Percentiles rank a stretch among this genome's conserved stretches.
Evolutionary conservation across 129 eudicot species (phyloP).

Genomic region (Glebionis coronaria): DNA sequence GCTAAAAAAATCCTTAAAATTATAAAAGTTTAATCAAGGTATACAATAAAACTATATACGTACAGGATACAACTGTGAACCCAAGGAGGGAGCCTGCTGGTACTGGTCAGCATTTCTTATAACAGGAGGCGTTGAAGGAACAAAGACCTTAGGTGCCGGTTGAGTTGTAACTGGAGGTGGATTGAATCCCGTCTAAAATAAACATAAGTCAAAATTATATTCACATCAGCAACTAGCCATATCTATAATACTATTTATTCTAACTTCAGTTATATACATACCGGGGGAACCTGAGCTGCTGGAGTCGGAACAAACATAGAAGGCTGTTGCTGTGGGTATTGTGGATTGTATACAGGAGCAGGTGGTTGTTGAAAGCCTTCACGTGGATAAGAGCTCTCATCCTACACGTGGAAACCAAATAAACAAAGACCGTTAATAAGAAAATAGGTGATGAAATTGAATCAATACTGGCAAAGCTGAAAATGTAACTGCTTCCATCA

Average conservation of each 20-base stretch:
- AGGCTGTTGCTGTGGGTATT: conserved; percentile 44
- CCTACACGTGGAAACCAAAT: background rate
- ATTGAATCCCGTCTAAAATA: conserved; percentile 46
- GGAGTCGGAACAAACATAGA: conserved; percentile 66
- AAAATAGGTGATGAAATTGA: background rate
- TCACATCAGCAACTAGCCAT: background rate
- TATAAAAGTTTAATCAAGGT: background rate
- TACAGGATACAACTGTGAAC: conserved; percentile 67
- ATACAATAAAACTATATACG: conserved; percentile 2
- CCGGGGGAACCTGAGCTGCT: conserved; percentile 54
- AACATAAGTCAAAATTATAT: background rate
- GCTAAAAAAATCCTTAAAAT: too few relatives aligned
- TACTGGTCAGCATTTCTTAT: conserved; percentile 75
- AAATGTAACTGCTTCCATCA: background rate
- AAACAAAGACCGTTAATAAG: background rate
- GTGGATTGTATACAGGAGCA: conserved; percentile 45
- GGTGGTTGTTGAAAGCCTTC: conserved; percentile 57
- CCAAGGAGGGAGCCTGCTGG: conserved; percentile 67
- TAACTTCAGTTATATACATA: conserved; percentile 17
- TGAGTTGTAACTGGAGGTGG: conserved; percentile 55
- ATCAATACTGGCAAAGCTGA: too few relatives aligned
- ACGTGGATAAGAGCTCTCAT: conserved; percentile 15
- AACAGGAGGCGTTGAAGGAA: conserved; percentile 62
- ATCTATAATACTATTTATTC: background rate
- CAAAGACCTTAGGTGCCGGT: conserved; percentile 63